phyloP scores from a whole-genome alignment of 352 stramenopile species.

The Pythium rhizo-oryzae region DNA sequence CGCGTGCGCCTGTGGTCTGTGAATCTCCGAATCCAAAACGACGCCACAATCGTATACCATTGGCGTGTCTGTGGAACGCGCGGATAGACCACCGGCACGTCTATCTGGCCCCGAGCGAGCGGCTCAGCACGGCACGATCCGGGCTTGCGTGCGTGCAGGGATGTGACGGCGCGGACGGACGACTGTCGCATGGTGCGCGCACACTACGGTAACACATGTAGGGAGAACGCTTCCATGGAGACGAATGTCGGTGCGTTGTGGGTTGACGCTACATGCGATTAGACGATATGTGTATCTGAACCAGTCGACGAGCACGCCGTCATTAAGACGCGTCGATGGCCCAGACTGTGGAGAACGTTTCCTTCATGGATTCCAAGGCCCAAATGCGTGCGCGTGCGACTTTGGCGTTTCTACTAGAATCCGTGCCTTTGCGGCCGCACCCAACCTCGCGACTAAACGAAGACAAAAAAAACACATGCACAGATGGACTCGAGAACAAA shows the following conservation, averaged over 20 bases:
- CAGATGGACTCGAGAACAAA: not conserved
- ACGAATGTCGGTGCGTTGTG: conserved; percentile 3
- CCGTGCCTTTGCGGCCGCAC: no score
- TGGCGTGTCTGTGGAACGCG: no score
- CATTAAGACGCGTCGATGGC: no score
- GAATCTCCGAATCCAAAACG: not conserved
- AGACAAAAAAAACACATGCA: not conserved
- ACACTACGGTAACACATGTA: no score
- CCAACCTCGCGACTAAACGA: not conserved
- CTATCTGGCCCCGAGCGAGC: not conserved
- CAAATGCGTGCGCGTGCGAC: no score
- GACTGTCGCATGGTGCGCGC: conserved; percentile 2
- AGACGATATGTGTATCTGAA: not conserved
- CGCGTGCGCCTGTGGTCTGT: not conserved
- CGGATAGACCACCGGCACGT: not conserved
- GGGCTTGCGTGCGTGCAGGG: not conserved
- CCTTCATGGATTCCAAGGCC: no score
- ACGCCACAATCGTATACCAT: not conserved
- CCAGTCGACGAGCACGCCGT: no score
- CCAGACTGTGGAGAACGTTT: no score
- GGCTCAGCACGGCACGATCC: no score
- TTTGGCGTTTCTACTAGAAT: no score
- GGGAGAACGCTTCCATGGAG: not conserved
- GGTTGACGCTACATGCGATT: not conserved
- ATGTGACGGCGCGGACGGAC: not conserved